Percentiles rank a stretch among this genome's conserved stretches.
phyloP scores from a whole-genome alignment of 129 eudicot genomes.

The Arctium minus region DNA sequence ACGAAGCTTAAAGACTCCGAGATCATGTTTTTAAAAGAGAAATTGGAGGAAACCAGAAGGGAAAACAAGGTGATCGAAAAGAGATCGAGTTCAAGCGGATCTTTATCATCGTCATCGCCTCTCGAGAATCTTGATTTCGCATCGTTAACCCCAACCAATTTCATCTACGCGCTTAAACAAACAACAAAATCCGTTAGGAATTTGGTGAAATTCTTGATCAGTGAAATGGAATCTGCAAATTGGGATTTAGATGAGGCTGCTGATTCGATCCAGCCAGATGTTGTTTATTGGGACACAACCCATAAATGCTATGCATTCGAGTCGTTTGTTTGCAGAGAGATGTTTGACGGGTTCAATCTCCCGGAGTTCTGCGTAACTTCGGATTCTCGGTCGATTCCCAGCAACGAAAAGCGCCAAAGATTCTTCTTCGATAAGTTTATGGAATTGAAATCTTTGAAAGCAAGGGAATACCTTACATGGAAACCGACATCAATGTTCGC shows the following conservation, averaged over 20 bases:
- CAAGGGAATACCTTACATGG: conserved; percentile 61
- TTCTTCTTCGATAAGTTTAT: conserved; percentile 56
- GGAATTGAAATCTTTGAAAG: conserved; percentile 52
- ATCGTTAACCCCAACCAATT: conserved; percentile 46
- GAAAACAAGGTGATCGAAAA: conserved; percentile 65
- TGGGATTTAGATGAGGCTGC: conserved; percentile 88
- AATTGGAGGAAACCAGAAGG: conserved; percentile 53
- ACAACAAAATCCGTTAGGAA: conserved; percentile 52
- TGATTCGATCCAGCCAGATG: conserved; percentile 56
- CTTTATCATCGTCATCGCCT: conserved; percentile 22
- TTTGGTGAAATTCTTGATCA: conserved; percentile 56
- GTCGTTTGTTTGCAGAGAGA: conserved; percentile 67
- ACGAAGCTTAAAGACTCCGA: conserved; percentile 79
- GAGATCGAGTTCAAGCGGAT: conserved; percentile 74
- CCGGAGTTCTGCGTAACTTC: conserved; percentile 39
- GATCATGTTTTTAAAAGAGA: conserved; percentile 66
- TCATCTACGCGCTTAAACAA: conserved; percentile 44
- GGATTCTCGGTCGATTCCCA: conserved; percentile 7
- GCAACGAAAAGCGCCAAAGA: neutral
- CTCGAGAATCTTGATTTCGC: conserved; percentile 39
- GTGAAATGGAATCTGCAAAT: conserved; percentile 73
- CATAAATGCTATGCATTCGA: conserved; percentile 77
- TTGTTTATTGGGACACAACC: conserved; percentile 50
- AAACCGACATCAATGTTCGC: conserved; percentile 73
- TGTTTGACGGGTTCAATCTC: conserved; percentile 67